These are phyloP conservation scores for Ilex aquifolium DNA, from an alignment of 257 asterid species.

Conservation along the genomic window DNA sequence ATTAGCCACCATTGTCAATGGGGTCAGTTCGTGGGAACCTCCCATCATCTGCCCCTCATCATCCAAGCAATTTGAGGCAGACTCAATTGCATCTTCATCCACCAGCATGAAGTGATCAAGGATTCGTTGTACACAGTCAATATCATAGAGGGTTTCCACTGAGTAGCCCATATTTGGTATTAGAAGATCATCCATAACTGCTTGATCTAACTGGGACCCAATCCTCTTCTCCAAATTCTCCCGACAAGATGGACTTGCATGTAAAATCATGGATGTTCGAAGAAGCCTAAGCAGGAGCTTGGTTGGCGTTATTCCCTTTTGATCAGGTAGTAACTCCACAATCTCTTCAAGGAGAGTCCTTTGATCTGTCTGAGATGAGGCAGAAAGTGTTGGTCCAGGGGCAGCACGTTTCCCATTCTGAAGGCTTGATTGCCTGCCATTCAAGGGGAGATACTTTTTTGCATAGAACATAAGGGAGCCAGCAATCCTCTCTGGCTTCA, in stretches of 20 bases:
- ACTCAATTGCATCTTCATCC: slow-evolving; percentile 19
- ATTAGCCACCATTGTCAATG: slow-evolving; percentile 35
- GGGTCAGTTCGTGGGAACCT: slow-evolving; percentile 18
- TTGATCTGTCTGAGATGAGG: slow-evolving; percentile 32
- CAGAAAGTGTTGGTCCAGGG: slow-evolving; percentile 9
- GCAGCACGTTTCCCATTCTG: slow-evolving; percentile 6
- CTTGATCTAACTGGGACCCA: slow-evolving; percentile 41
- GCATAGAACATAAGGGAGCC: slow-evolving; percentile 35
- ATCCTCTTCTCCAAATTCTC: slow-evolving; percentile 39
- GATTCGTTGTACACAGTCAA: slow-evolving; percentile 45
- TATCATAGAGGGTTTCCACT: slow-evolving; percentile 41
- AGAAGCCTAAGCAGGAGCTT: slow-evolving; percentile 36
- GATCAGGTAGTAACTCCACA: slow-evolving; percentile 35
- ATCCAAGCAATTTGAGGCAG: slow-evolving; percentile 10
- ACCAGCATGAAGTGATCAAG: slow-evolving; percentile 39
- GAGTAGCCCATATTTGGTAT: slow-evolving; percentile 37
- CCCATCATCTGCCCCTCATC: slow-evolving; percentile 21
- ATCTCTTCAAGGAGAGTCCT: slow-evolving; percentile 44
- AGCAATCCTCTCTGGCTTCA: slow-evolving; percentile 26
- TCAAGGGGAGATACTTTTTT: slow-evolving; percentile 35
- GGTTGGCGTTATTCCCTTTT: slow-evolving; percentile 34
- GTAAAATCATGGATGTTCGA: slow-evolving; percentile 26
- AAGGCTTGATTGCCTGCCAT: slow-evolving; percentile 22
- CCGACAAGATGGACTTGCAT: slow-evolving; percentile 24
- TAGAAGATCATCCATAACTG: slow-evolving; percentile 34